These are phyloP conservation scores for Fusarium pseudograminearum DNA, from an alignment of 2,329 filamentous ascomycete species.

Conservation along the genomic window DNA sequence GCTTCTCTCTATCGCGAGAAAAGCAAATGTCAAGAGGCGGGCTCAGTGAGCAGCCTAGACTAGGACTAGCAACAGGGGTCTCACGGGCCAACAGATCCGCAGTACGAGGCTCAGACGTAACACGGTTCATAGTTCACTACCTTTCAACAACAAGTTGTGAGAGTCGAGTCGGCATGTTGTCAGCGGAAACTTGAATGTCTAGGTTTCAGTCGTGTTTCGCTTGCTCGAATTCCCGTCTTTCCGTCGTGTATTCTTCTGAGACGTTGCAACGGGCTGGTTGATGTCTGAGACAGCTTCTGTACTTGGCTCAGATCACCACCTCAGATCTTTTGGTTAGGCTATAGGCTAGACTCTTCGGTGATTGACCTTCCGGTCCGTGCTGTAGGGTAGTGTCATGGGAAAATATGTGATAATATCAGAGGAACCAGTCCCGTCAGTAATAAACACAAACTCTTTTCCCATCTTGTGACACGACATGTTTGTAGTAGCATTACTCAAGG, in stretches of 20 bases:
- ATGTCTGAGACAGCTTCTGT: conserved; percentile 26
- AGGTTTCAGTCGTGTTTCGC: conserved; percentile 47
- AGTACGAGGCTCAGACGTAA: conserved; percentile 32
- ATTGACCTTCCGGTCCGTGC: conserved; percentile 13
- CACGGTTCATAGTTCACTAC: conserved; percentile 32
- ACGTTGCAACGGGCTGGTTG: conserved; percentile 26
- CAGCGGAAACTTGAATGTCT: conserved; percentile 14
- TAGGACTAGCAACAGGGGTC: conserved; percentile 18
- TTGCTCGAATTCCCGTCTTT: conserved; percentile 3
- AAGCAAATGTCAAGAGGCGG: conserved; percentile 23
- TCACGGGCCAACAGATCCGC: conserved; percentile 40
- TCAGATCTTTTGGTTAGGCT: not conserved
- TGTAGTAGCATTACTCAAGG: not conserved
- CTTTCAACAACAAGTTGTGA: conserved; percentile 29
- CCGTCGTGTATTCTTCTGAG: conserved; percentile 26
- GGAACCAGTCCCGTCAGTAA: not conserved
- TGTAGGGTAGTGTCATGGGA: conserved; percentile 31
- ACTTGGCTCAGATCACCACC: conserved; percentile 7
- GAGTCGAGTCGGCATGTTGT: conserved; percentile 23
- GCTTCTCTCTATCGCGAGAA: conserved; percentile 32
- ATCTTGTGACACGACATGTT: not conserved
- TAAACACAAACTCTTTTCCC: conserved; percentile 10
- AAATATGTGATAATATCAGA: not conserved
- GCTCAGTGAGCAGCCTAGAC: conserved; percentile 35
- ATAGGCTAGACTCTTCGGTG: conserved; percentile 2